phyloP scores from a whole-genome alignment of 305 asterid genomes.

The Stenogyne calaminthoides region DNA sequence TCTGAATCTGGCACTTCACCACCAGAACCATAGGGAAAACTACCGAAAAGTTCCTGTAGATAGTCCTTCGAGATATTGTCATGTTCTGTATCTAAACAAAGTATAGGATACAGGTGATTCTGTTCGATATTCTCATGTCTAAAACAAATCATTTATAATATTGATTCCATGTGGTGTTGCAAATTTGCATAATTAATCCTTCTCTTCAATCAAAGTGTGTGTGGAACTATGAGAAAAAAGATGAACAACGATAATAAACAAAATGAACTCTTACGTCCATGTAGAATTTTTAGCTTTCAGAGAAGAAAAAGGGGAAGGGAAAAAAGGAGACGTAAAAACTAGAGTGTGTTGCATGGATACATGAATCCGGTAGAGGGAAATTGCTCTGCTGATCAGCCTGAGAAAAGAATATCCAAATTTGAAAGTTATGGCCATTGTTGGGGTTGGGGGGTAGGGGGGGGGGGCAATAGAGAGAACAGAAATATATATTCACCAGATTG shows the following conservation, averaged over 20 bases:
- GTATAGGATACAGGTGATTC: slow-evolving; percentile 41
- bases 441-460: no score
- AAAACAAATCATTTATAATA: not conserved
- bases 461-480: not conserved
- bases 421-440: not conserved
- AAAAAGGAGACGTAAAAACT: not conserved
- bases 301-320: not conserved
- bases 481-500: slow-evolving; percentile 44
- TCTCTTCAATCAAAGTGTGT: not conserved
- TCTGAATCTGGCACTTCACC: slow-evolving; percentile 46
- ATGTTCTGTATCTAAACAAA: slow-evolving; percentile 49
- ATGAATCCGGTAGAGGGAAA: slow-evolving; percentile 45
- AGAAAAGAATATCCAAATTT: slow-evolving; percentile 24
- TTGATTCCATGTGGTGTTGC: not conserved
- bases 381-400: slow-evolving; percentile 61
- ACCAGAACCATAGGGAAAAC: slow-evolving; percentile 59
- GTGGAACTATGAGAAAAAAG: not conserved
- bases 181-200: not conserved
- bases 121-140: not conserved
- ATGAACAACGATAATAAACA: not conserved
- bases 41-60: slow-evolving; percentile 86
- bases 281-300: no score
- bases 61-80: slow-evolving; percentile 69
- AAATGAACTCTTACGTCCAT: not conserved
- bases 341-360: slow-evolving; percentile 61